Evolutionary conservation across 129 eudicot species (phyloP), one percentile per base, ranked within the genome.

Genomic region (Helianthus annuus): DNA sequence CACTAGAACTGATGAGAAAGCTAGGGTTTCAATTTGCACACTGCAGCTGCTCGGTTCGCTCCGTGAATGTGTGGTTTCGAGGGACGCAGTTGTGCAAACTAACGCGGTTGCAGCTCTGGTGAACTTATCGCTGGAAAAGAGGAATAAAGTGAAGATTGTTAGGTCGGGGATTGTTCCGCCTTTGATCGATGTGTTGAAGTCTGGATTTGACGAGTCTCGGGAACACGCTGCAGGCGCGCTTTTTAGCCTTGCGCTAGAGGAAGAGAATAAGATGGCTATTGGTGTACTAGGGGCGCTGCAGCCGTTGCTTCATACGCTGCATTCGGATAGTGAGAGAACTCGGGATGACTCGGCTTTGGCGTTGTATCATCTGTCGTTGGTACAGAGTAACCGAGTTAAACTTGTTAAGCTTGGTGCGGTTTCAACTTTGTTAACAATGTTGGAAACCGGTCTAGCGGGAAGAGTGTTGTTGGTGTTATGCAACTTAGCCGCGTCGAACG

Each of bases 151-250:
- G 4, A 88, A 81, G 85, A 90, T 95, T 5, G 85, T 95, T 0
- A 78, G 99, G 51, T 79, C 99, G 2, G 97, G 99, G 29, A 65
- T 86, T 46, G 85, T 88, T 12, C 94, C 99, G 6, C 70, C 80
- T 14, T 62, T 95, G 74, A 84, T 95, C 14, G 94, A 95, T 55
- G 73, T 90, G 0, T 57, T 95, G 49, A 89, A 83, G 60, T 89
- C 85, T 13, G 97, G 99, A 3, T 65, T 36, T 7, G 70, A 80
- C 0, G 99, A 90, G 73, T 70, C 94, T 4, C 89, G 79, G 22
- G 97, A 95, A 34, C 97, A 95, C 79, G 97, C 97, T 0, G 93
- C 99, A 4, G 99, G 99, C 6, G 97, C 88, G 4, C 66, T 95
- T 14, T 95, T 95, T 68, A 90, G 97, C 58, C 82, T 95, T 3